Base-by-base conservation (phyloP, 768 basidiomycete species). In the Trametes elegans region DNA sequence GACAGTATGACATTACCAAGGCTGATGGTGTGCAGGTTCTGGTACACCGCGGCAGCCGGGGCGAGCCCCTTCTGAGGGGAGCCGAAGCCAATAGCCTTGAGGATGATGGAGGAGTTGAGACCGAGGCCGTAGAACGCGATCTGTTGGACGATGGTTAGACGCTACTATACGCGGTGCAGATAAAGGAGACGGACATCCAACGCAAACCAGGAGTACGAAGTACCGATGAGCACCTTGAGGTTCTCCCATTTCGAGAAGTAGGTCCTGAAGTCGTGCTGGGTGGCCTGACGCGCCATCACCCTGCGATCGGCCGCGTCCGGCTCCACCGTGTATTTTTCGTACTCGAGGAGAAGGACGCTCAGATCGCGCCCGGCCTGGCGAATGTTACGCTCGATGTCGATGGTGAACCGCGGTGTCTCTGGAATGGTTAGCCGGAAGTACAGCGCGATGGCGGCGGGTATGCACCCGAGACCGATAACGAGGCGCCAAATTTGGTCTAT, bases 141-240 rank as follows among this genome's bases (percentile, higher is more conserved):
- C 68, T 70, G 44, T 4, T 23, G 10, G 38, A 24, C 10, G 11
- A 18, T 8, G 7, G 24, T 21, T 68, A 71, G 60, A 61, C 44
- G n/a, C 7, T 26, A 14, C 49, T 7, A 19, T 0, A 3, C 9
- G 21, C 32, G 34, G 10, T 0, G 28, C 11, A 18, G n/a, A 16
- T 11, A 4, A 11, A 38, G 8, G 7, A 26, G 6, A 75, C 86
- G 50, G 28, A 85, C 85, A 62, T 91, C 91, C 24, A 93, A 80
- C 4, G 91, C 92, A 58, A 96, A 95, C 93, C 93, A 96, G 5
- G 87, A 89, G 68, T 87, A 96, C 0, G 90, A 70, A 0, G 85
- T 79, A n/a, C 91, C 93, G 42, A 95, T 69, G 51, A 95, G 79
- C 47, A 93, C 72, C 73, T 94, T 95, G 61, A 79, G 69, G 70